Percentiles rank a stretch among this genome's conserved stretches.
These are phyloP conservation scores for Fraxinus americana DNA, from an alignment of 257 asterid species.

Conservation along the genomic window DNA sequence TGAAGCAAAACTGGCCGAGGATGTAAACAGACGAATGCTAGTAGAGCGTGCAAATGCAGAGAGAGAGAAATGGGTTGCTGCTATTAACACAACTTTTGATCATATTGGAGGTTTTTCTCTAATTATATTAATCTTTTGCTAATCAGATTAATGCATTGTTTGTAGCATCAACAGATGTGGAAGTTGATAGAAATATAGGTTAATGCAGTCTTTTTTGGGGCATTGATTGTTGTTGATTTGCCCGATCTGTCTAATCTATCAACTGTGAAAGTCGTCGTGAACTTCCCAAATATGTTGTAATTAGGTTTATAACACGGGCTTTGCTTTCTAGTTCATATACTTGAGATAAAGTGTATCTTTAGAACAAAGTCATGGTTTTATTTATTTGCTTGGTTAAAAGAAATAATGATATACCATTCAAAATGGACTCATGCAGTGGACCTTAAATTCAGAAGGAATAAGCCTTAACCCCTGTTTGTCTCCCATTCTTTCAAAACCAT, in stretches of 20 bases:
- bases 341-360: too few relatives aligned
- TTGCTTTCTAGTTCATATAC: not conserved
- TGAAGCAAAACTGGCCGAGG: constrained; percentile 91
- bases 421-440: not conserved
- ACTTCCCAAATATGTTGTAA: too few relatives aligned
- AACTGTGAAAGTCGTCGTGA: too few relatives aligned
- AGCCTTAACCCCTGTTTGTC: too few relatives aligned
- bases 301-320: not conserved
- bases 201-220: not conserved
- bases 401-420: not conserved
- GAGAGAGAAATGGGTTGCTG: constrained; percentile 91
- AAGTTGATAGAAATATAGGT: not conserved
- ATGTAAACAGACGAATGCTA: constrained; percentile 78
- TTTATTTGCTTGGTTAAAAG: too few relatives aligned
- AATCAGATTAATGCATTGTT: not conserved
- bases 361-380: not conserved
- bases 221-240: not conserved
- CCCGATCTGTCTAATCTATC: not conserved
- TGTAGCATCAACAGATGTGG: not conserved
- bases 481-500: too few relatives aligned
- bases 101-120: constrained; percentile 83
- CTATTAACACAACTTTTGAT: constrained; percentile 85
- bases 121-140: not conserved
- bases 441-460: not conserved
- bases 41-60: constrained; percentile 90